These are phyloP conservation scores for Adansonia digitata DNA, from an alignment of 345 rosid genomes.

Conservation along the genomic window DNA sequence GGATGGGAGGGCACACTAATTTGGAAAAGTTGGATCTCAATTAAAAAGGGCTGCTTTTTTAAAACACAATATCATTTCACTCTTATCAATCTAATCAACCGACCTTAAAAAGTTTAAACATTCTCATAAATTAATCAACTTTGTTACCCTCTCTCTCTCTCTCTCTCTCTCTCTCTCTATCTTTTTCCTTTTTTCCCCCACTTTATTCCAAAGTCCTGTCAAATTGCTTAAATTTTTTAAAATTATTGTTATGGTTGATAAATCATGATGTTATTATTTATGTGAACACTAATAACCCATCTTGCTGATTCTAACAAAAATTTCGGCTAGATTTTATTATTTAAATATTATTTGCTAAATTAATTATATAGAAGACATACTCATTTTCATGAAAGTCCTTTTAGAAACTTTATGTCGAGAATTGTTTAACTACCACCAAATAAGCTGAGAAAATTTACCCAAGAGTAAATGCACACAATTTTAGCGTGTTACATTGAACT, in stretches of 20 bases:
- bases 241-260: not conserved
- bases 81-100: conserved; percentile 19
- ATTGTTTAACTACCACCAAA: not conserved
- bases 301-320: not conserved
- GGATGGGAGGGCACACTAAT: not conserved
- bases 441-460: not conserved
- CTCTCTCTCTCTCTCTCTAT: too few relatives aligned
- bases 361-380: not conserved
- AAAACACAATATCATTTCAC: too few relatives aligned
- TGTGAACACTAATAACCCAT: not conserved
- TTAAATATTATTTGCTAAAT: not conserved
- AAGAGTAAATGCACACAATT: not conserved
- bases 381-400: not conserved
- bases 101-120: conserved; percentile 17
- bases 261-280: not conserved
- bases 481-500: not conserved
- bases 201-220: not conserved
- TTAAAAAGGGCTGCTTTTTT: too few relatives aligned
- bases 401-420: not conserved
- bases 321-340: not conserved
- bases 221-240: not conserved
- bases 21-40: not conserved
- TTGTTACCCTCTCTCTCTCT: too few relatives aligned
- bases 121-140: not conserved
- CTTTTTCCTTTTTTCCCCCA: not conserved